These are phyloP conservation scores for Alternaria postmessia DNA, from an alignment of 2,329 filamentous ascomycete species.

Conservation along the genomic window DNA sequence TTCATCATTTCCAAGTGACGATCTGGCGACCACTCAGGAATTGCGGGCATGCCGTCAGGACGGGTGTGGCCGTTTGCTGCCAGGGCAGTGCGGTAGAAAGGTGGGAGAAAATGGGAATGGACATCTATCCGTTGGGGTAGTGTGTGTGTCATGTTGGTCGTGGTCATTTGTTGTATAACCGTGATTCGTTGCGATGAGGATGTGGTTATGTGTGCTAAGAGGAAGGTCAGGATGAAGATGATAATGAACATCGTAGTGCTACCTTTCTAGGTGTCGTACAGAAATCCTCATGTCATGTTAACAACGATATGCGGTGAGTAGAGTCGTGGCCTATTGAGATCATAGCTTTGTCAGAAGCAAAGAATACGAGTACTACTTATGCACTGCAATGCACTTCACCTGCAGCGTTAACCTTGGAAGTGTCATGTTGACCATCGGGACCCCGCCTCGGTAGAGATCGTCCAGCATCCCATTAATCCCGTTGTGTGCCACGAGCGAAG, in stretches of 20 bases:
- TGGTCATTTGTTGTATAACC: neutral
- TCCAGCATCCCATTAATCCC: neutral
- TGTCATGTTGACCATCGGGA: conserved; percentile 4
- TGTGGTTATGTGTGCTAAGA: neutral
- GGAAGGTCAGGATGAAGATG: neutral
- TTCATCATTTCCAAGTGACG: conserved; percentile 62
- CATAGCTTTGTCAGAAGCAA: neutral
- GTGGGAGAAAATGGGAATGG: conserved; percentile 59
- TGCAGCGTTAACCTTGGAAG: neutral
- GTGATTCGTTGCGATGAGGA: neutral
- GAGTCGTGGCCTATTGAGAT: neutral
- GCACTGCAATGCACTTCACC: neutral
- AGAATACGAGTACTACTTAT: neutral
- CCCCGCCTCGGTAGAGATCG: conserved; percentile 4
- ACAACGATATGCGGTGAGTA: neutral
- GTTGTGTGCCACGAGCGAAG: neutral
- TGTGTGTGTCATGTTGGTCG: conserved; percentile 24
- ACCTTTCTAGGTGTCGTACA: neutral
- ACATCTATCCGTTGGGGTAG: conserved; percentile 55
- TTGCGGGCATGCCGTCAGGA: conserved; percentile 61
- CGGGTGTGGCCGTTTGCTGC: conserved; percentile 53
- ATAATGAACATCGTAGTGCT: neutral
- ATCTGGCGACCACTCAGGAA: conserved; percentile 57
- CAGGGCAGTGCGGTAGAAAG: conserved; percentile 54
- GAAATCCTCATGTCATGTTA: neutral